Evolutionary conservation across 2,329 filamentous ascomycete genomes (phyloP).

Genomic region (Gnomoniopsis smithogilvyi): DNA sequence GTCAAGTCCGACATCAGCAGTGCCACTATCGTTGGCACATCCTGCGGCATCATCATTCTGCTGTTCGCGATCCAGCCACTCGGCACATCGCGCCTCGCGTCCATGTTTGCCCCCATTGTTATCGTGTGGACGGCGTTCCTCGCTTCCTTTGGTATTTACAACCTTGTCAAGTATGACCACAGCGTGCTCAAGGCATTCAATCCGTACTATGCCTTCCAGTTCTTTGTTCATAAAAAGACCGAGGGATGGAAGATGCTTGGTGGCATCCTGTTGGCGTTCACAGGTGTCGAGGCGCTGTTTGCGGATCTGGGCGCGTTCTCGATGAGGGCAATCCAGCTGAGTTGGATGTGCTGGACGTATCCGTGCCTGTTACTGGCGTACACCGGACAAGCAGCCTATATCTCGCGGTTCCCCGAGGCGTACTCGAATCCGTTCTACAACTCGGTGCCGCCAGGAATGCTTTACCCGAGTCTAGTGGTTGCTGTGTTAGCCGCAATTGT

Average conservation of each 20-base stretch:
- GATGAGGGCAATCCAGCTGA: slow-evolving; percentile 64
- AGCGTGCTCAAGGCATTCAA: slow-evolving; percentile 53
- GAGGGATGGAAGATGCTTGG: slow-evolving; percentile 62
- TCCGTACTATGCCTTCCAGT: slow-evolving; percentile 57
- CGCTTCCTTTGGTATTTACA: slow-evolving; percentile 59
- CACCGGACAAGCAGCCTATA: slow-evolving; percentile 69
- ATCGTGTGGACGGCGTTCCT: slow-evolving; percentile 65
- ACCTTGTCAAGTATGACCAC: slow-evolving; percentile 47
- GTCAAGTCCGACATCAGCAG: slow-evolving; percentile 52
- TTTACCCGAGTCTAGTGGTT: slow-evolving; percentile 65
- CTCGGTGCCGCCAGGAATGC: slow-evolving; percentile 60
- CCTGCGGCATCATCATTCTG: slow-evolving; percentile 60
- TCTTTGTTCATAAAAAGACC: slow-evolving; percentile 54
- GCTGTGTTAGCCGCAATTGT: slow-evolving; percentile 69
- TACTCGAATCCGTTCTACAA: slow-evolving; percentile 73
- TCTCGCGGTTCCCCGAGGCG: slow-evolving; percentile 51
- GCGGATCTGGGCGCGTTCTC: slow-evolving; percentile 73
- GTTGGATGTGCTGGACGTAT: slow-evolving; percentile 65
- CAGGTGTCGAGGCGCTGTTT: slow-evolving; percentile 72
- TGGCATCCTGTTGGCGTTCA: slow-evolving; percentile 70
- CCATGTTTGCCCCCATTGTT: slow-evolving; percentile 60
- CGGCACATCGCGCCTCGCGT: slow-evolving; percentile 56
- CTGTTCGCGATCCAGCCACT: slow-evolving; percentile 63
- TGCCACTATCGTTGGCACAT: slow-evolving; percentile 58
- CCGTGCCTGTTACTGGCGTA: slow-evolving; percentile 64